These are phyloP conservation scores for Dothistroma pini DNA, from an alignment of 2,329 filamentous ascomycete genomes.

Conservation along the genomic window DNA sequence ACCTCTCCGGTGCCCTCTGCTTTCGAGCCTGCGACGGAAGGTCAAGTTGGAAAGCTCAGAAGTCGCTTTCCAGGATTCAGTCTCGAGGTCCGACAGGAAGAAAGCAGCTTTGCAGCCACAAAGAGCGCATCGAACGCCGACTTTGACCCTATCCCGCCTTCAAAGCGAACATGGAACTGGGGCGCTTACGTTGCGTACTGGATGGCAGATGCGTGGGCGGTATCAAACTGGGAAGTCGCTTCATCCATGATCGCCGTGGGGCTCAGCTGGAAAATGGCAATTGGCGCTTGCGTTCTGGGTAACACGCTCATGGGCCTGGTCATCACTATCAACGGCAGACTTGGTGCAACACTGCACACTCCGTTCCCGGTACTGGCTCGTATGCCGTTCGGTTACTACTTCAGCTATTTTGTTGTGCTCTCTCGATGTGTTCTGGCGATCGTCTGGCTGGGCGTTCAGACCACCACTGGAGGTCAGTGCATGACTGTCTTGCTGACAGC, in stretches of 20 bases:
- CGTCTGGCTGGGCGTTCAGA: slow-evolving; percentile 34
- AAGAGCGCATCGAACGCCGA: slow-evolving; percentile 37
- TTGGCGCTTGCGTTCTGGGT: slow-evolving; percentile 36
- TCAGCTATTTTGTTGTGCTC: slow-evolving; percentile 35
- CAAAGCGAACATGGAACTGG: slow-evolving; percentile 37
- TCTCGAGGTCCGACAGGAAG: slow-evolving; percentile 34
- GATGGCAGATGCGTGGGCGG: slow-evolving; percentile 42
- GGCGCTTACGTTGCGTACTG: slow-evolving; percentile 37
- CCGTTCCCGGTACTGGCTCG: slow-evolving; percentile 55
- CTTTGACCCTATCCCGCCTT: slow-evolving; percentile 39
- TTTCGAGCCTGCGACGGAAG: slow-evolving; percentile 23
- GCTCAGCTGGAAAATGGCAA: slow-evolving; percentile 54
- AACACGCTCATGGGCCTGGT: slow-evolving; percentile 28
- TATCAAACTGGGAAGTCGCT: slow-evolving; percentile 40
- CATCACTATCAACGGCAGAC: slow-evolving; percentile 52
- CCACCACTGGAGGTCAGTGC: slow-evolving; percentile 27
- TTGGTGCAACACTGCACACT: slow-evolving; percentile 53
- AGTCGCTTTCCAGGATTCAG: slow-evolving; percentile 30
- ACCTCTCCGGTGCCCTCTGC: slow-evolving; percentile 26
- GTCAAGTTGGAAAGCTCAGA: slow-evolving; percentile 26
- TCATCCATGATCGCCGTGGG: slow-evolving; percentile 51
- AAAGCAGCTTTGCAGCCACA: slow-evolving; percentile 35
- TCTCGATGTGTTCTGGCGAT: slow-evolving; percentile 32
- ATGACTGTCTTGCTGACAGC: slow-evolving; percentile 35
- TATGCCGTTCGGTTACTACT: slow-evolving; percentile 56